A percentile compares a stretch with the other conserved stretches of the same genome.
Evolutionary conservation across 352 stramenopile species (phyloP).

Genomic region (Globisporangium middletonii): DNA sequence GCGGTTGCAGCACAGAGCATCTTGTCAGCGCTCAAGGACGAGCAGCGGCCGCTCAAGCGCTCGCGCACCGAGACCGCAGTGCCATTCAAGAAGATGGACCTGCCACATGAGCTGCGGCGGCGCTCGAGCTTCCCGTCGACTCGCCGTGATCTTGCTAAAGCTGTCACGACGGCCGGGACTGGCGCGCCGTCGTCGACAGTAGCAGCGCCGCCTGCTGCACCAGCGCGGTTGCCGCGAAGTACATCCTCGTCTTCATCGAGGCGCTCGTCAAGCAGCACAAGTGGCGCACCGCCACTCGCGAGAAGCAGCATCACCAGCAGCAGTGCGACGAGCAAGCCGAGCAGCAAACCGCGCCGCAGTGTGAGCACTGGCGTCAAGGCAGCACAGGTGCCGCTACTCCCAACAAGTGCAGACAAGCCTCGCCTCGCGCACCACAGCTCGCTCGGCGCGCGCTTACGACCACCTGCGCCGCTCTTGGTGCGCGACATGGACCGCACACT

Average conservation of each 20-base stretch:
- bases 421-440: slow-evolving; percentile 10
- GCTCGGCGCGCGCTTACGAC: not conserved
- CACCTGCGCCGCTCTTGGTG: slow-evolving; percentile 24
- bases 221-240: slow-evolving; percentile 4
- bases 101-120: slow-evolving; percentile 9
- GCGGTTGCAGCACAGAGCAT: slow-evolving; percentile 31
- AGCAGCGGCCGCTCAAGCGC: slow-evolving; percentile 40
- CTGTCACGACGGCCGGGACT: slow-evolving; percentile 1
- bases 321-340: not conserved
- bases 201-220: slow-evolving; percentile 14
- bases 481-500: slow-evolving; percentile 24
- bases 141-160: slow-evolving; percentile 3
- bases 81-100: slow-evolving; percentile 44
- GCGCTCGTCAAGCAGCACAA: not conserved
- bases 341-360: not conserved
- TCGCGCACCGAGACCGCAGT: slow-evolving; percentile 20
- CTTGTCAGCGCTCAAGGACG: slow-evolving; percentile 55
- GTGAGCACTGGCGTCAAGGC: not conserved
- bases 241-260: slow-evolving; percentile 5
- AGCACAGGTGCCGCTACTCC: no score
- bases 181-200: slow-evolving; percentile 7
- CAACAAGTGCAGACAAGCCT: slow-evolving; percentile 6
- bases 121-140: slow-evolving; percentile 14
- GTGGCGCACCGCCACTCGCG: not conserved
- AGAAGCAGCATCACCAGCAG: not conserved